Evolutionary conservation across 2,329 filamentous ascomycete species (phyloP), one percentile per base, ranked within the genome.

Genomic region (Anisogramma anomala): DNA sequence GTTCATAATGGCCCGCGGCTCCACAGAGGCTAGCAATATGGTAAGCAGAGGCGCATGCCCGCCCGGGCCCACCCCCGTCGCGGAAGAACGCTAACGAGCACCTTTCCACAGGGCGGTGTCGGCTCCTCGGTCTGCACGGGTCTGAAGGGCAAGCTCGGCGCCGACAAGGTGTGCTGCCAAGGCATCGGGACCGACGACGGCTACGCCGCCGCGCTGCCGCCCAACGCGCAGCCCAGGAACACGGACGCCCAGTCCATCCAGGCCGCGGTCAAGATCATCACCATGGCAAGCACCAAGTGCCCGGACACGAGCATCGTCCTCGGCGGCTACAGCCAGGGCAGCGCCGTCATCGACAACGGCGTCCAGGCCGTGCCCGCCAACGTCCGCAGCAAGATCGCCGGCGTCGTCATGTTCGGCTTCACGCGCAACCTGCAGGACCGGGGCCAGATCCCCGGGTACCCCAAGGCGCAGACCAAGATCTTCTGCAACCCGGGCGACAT

Each of bases 1-100:
- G 3, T 58, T 61, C 19, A 59, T 61, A 37, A 59, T 60, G 39
- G 59, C 59, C 9, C 55, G 59, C 11, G 59, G 54, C 0, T 59
- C 59, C 0, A 57, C 57, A 7, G 59, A 61, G 36, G 8, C 43
- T 0, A 56, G 56, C 26, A 60, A 60, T 34, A 55, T 58, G 52
- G 59, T 61, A 39, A 37, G 48, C 19, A 22, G 4, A 22, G n/a
- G n/a, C n/a, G n/a, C n/a, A n/a, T n/a, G n/a, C n/a, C n/a, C n/a
- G n/a, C n/a, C n/a, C n/a, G n/a, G n/a, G 4, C 7, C 3, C 11
- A 17, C 19, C 32, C 11, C 23, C 7, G 4, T 7, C 3, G 18
- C 4, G 9, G 3, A 20, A 7, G n/a, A 7, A 13, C 3, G 7
- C 14, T 6, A n/a, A 5, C n/a, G 19, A 28, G 26, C 33, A 22